Evolutionary conservation across 345 rosid genomes (phyloP).

Genomic region (Zanthoxylum bungeanum): DNA sequence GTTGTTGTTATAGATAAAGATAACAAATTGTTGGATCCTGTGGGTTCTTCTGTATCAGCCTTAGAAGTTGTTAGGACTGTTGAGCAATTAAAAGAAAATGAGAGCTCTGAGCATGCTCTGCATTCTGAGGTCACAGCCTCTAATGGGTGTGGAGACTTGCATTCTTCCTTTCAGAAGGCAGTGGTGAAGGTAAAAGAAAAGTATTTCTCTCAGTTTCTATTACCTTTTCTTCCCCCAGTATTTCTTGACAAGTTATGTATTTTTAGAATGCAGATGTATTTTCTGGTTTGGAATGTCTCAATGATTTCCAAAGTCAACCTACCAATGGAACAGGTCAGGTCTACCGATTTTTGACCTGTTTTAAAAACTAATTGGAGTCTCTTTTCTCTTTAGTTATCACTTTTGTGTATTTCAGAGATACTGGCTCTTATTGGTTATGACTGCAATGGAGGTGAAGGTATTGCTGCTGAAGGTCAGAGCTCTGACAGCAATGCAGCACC

Average conservation of each 20-base stretch:
- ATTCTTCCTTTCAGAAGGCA: slow-evolving; percentile 17
- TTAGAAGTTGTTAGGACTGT: background rate
- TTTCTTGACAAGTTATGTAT: slow-evolving; percentile 1
- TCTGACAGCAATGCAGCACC: slow-evolving; percentile 8
- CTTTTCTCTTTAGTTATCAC: background rate
- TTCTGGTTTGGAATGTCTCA: slow-evolving; percentile 27
- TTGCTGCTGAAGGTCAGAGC: slow-evolving; percentile 2
- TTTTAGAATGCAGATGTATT: slow-evolving; percentile 32
- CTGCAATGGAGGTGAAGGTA: background rate
- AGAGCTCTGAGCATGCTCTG: background rate
- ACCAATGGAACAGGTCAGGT: slow-evolving; percentile 17
- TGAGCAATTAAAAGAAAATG: slow-evolving; percentile 3
- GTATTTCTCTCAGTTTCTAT: background rate
- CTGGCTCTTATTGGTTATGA: slow-evolving; percentile 8
- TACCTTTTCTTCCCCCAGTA: background rate
- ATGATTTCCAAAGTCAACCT: slow-evolving; percentile 22
- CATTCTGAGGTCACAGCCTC: slow-evolving; percentile 3
- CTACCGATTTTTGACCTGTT: slow-evolving; percentile 1
- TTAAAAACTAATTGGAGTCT: background rate
- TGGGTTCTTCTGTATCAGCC: background rate
- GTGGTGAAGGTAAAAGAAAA: slow-evolving; percentile 20
- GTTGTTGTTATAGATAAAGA: background rate
- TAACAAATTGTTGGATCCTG: background rate
- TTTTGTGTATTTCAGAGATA: slow-evolving; percentile 15
- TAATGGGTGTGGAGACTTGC: slow-evolving; percentile 2